Evolutionary conservation across 805 yeast genomes (phyloP).

Genomic region (Spathaspora arborariae): DNA sequence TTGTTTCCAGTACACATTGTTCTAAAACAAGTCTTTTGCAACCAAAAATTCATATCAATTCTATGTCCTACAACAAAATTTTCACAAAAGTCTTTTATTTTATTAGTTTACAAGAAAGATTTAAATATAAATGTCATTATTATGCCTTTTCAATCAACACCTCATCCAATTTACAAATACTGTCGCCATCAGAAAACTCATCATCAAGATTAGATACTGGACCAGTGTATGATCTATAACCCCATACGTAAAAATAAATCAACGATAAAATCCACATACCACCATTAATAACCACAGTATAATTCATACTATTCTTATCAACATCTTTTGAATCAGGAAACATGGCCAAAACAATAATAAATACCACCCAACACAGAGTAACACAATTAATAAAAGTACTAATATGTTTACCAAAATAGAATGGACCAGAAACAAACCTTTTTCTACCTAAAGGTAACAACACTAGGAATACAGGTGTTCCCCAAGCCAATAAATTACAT

Average conservation of each 20-base stretch:
- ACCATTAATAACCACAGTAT: conserved; percentile 57
- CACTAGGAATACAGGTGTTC: conserved; percentile 53
- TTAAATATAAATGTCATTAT: not conserved
- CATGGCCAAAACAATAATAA: conserved; percentile 52
- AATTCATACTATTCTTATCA: conserved; percentile 52
- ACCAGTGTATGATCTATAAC: conserved; percentile 51
- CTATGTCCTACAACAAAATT: too few relatives aligned
- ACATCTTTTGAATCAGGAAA: conserved; percentile 48
- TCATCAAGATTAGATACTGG: conserved; percentile 31
- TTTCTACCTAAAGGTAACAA: conserved; percentile 44
- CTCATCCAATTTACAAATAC: not conserved
- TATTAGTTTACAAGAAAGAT: not conserved
- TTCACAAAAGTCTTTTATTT: too few relatives aligned
- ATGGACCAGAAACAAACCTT: conserved; percentile 60
- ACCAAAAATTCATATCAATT: too few relatives aligned
- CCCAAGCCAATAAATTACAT: conserved; percentile 58
- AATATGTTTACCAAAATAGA: conserved; percentile 49
- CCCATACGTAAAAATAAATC: conserved; percentile 46
- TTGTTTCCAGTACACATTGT: too few relatives aligned
- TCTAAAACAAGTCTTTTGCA: too few relatives aligned
- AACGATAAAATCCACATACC: conserved; percentile 53
- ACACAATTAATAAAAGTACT: conserved; percentile 42
- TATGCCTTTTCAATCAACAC: not conserved
- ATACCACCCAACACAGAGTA: conserved; percentile 45
- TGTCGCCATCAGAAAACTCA: not conserved